These are phyloP conservation scores for Glycyrrhiza uralensis DNA, from an alignment of 306 rosid genomes.

Conservation along the genomic window DNA sequence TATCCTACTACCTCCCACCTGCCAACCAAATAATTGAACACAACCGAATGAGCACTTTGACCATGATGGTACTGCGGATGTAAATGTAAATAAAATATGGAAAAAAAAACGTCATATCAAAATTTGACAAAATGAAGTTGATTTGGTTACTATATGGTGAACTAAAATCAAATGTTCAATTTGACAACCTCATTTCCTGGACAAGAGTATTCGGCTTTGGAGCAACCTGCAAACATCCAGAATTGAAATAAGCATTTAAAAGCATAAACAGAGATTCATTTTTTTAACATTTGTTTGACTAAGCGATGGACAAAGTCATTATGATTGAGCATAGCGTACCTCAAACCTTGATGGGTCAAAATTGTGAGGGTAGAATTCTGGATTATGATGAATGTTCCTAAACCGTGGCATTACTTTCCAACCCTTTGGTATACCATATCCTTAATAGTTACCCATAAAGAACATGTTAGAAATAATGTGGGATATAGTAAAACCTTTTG, in stretches of 20 bases:
- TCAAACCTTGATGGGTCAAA: constrained; percentile 94
- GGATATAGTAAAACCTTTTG: neutral
- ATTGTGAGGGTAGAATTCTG: constrained; percentile 65
- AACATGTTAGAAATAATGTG: constrained; percentile 14
- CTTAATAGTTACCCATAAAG: constrained; percentile 30
- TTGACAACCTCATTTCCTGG: constrained; percentile 94
- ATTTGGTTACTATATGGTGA: constrained; percentile 70
- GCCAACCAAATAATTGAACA: constrained; percentile 32
- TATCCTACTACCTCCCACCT: constrained; percentile 83
- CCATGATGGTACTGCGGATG: neutral
- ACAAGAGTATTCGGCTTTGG: constrained; percentile 81
- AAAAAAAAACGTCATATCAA: neutral
- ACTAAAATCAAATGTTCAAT: constrained; percentile 66
- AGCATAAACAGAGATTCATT: neutral
- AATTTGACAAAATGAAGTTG: neutral
- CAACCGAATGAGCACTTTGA: neutral
- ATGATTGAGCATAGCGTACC: constrained; percentile 35
- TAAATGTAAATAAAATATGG: neutral
- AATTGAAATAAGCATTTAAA: neutral
- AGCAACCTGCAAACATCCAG: constrained; percentile 42
- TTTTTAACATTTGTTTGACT: neutral
- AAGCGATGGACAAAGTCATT: neutral
- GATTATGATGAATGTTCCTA: constrained; percentile 86
- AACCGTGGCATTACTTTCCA: constrained; percentile 99
- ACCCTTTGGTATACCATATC: constrained; percentile 90